Percentiles rank a stretch among this genome's conserved stretches.
Conservation (phyloP, 139 green algal species). For the Tetradesmus lagerheimii region DNA sequence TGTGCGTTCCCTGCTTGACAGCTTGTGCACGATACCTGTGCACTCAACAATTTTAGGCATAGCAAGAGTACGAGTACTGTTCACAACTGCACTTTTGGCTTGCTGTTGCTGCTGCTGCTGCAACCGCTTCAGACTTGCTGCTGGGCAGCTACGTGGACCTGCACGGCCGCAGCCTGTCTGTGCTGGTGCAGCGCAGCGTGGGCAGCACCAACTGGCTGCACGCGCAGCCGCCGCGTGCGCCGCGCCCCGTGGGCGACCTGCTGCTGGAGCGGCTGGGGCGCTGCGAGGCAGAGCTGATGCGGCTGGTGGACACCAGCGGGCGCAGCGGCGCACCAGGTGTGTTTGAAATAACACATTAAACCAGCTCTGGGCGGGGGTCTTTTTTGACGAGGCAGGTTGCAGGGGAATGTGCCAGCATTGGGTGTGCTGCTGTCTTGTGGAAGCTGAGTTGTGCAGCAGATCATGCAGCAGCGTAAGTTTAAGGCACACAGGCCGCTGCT, state of each 20-base stretch:
- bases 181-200: slow-evolving; percentile 65
- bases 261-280: slow-evolving; percentile 68
- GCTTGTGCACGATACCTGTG: too few relatives aligned
- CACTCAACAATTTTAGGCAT: too few relatives aligned
- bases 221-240: slow-evolving; percentile 45
- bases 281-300: slow-evolving; percentile 61
- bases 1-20: too few relatives aligned
- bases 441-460: too few relatives aligned
- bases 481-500: too few relatives aligned
- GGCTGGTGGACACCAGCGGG: slow-evolving; percentile 56
- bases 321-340: slow-evolving; percentile 1
- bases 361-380: not conserved
- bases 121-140: slow-evolving; percentile 54
- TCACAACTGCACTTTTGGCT: too few relatives aligned
- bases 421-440: too few relatives aligned
- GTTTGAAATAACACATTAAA: too few relatives aligned
- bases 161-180: slow-evolving; percentile 69
- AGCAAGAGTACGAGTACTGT: too few relatives aligned
- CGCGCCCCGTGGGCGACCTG: slow-evolving; percentile 72
- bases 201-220: slow-evolving; percentile 71
- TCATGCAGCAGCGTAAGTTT: too few relatives aligned
- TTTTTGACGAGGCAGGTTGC: too few relatives aligned
- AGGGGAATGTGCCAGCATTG: too few relatives aligned
- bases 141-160: slow-evolving; percentile 73
- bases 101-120: slow-evolving; percentile 29